phyloP scores from a whole-genome alignment of 257 asterid species.

The Avicennia marina region DNA sequence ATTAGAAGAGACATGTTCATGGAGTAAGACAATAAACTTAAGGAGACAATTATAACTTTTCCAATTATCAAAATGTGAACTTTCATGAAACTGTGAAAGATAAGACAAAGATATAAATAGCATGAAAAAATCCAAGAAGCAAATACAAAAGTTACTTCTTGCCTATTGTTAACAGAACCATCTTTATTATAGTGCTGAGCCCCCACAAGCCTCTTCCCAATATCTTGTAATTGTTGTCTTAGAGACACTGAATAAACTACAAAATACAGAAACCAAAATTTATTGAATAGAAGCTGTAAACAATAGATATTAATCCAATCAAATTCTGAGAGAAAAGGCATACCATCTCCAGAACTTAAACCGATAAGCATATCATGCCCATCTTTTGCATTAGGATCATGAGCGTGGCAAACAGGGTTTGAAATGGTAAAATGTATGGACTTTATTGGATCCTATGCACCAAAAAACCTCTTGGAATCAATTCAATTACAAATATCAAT shows the following conservation, averaged over 20 bases:
- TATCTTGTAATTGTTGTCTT: slow-evolving; percentile 92
- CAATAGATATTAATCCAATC: not conserved
- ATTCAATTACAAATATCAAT: slow-evolving; percentile 4
- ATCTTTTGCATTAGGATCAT: slow-evolving; percentile 92
- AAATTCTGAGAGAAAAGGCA: slow-evolving; percentile 13
- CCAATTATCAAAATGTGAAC: not conserved
- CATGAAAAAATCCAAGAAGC: not conserved
- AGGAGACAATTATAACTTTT: not conserved
- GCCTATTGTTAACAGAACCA: slow-evolving; percentile 82
- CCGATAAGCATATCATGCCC: slow-evolving; percentile 99
- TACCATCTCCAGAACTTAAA: slow-evolving; percentile 92
- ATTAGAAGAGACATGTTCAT: not conserved
- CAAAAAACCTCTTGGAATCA: slow-evolving; percentile 30
- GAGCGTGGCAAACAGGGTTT: slow-evolving; percentile 94
- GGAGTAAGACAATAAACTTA: not conserved
- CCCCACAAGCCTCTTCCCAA: slow-evolving; percentile 98
- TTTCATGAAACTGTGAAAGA: not conserved
- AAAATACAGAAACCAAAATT: slow-evolving; percentile 22
- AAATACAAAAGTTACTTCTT: slow-evolving; percentile 22
- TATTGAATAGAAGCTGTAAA: slow-evolving; percentile 7
- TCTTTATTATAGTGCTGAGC: slow-evolving; percentile 98
- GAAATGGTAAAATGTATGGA: slow-evolving; percentile 88
- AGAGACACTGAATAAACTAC: slow-evolving; percentile 87
- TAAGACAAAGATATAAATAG: not conserved
- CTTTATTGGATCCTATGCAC: slow-evolving; percentile 89